These are phyloP conservation scores for Ceratocystiopsis brevicomis DNA, from an alignment of 2,329 filamentous ascomycete species.

Conservation along the genomic window DNA sequence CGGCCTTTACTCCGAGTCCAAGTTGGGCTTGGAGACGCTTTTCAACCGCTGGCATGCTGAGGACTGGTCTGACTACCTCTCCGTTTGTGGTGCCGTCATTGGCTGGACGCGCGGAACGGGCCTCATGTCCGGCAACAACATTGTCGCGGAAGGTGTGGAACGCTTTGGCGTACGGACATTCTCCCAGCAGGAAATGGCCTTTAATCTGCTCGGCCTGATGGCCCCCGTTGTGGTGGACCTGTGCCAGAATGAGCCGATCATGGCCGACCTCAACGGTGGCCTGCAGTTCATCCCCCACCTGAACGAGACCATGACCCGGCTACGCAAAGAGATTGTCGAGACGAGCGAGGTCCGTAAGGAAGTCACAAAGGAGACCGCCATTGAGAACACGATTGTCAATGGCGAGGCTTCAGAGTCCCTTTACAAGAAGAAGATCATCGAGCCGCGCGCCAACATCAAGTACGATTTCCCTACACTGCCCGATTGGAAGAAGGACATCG, in stretches of 20 bases:
- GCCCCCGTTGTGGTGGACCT: constrained; percentile 83
- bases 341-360: constrained; percentile 85
- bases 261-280: constrained; percentile 92
- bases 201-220: constrained; percentile 94
- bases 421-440: constrained; percentile 85
- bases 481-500: constrained; percentile 79
- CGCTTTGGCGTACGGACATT: constrained; percentile 94
- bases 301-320: constrained; percentile 81
- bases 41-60: constrained; percentile 99
- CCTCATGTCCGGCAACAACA: constrained; percentile 42
- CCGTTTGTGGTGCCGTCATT: constrained; percentile 94
- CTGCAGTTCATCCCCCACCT: constrained; percentile 94
- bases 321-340: constrained; percentile 88
- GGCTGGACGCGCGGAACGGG: constrained; percentile 98
- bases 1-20: constrained; percentile 88
- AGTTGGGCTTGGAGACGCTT: constrained; percentile 86
- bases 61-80: constrained; percentile 93
- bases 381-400: constrained; percentile 95
- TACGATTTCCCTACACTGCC: constrained; percentile 85
- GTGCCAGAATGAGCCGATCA: constrained; percentile 88
- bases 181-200: constrained; percentile 98
- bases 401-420: constrained; percentile 80
- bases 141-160: constrained; percentile 92
- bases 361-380: constrained; percentile 84
- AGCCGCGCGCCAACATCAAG: constrained; percentile 94